Percentiles rank a stretch among this genome's conserved stretches.
Conservation (phyloP, 225 moss, liverwort and hornwort species). For the Polytrichum commune region DNA sequence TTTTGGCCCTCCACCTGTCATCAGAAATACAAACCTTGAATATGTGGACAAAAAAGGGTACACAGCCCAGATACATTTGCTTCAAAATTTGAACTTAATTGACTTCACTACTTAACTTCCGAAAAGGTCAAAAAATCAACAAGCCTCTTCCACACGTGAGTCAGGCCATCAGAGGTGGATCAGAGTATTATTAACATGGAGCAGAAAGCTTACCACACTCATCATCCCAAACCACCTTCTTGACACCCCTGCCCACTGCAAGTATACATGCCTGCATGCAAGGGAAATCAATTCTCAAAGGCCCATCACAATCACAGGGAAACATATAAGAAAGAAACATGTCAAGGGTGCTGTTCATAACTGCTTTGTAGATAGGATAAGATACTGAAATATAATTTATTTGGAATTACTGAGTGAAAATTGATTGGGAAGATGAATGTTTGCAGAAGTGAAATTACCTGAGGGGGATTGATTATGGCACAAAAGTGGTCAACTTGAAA, state of each 20-base stretch:
- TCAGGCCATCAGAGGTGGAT: neutral
- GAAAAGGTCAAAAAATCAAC: neutral
- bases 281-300: constrained; percentile 12
- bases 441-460: constrained; percentile 44
- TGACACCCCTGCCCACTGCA: constrained; percentile 83
- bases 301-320: too few relatives aligned
- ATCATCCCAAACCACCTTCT: constrained; percentile 71
- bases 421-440: neutral
- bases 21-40: constrained; percentile 3
- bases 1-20: constrained; percentile 53
- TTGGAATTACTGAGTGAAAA: too few relatives aligned
- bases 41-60: constrained; percentile 2
- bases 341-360: neutral
- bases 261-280: constrained; percentile 79
- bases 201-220: neutral
- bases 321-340: neutral
- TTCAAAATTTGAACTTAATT: neutral
- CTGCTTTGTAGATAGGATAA: neutral
- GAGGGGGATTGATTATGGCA: constrained; percentile 97
- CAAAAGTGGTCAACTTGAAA: constrained; percentile 79
- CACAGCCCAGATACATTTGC: neutral
- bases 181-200: neutral
- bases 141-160: neutral
- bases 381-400: neutral
- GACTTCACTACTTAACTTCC: neutral